These are phyloP conservation scores for Ascochyta koolunga DNA, from an alignment of 2,329 filamentous ascomycete species.

Conservation along the genomic window DNA sequence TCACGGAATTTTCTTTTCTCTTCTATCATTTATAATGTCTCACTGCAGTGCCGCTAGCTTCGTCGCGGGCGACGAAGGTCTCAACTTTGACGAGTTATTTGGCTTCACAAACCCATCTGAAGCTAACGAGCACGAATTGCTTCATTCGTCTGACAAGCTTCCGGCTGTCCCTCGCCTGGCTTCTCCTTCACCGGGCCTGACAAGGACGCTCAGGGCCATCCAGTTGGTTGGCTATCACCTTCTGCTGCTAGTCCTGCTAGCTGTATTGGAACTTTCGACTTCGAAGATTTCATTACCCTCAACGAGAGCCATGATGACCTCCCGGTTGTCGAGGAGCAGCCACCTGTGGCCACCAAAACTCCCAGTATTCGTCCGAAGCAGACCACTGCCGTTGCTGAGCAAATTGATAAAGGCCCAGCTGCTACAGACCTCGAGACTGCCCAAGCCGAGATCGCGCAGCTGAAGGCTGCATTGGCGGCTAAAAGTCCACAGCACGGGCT, in stretches of 20 bases:
- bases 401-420: background rate
- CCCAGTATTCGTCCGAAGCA: background rate
- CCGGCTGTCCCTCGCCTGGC: background rate
- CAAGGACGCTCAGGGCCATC: background rate
- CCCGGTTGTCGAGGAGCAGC: background rate
- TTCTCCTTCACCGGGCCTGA: background rate
- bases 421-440: background rate
- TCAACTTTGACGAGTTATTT: background rate
- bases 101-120: background rate
- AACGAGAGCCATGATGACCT: background rate
- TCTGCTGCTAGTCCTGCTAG: background rate
- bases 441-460: slow-evolving; percentile 4
- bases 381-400: background rate
- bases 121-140: too few species aligned
- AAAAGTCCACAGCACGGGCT: background rate
- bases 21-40: background rate
- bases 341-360: background rate
- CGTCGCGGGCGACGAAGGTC: background rate
- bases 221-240: background rate
- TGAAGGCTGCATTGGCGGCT: slow-evolving; percentile 9
- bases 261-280: background rate
- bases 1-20: background rate
- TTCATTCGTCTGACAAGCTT: background rate
- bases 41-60: background rate
- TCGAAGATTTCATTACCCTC: background rate